Evolutionary conservation across 2,329 filamentous ascomycete species (phyloP).

Genomic region (Ophiostoma populinum): DNA sequence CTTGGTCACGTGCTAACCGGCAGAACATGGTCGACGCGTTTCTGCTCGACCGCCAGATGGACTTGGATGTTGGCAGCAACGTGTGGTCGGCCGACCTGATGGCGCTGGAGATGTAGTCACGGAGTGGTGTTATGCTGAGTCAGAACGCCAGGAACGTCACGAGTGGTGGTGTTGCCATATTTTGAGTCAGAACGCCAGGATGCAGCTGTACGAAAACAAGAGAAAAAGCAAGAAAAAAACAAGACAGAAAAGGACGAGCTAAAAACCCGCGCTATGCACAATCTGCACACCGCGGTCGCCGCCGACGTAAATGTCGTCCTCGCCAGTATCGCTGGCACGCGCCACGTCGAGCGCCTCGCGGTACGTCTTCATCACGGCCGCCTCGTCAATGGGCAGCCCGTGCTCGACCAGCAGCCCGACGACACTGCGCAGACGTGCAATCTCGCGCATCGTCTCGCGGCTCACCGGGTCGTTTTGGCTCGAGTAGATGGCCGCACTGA

Average conservation of each 20-base stretch:
- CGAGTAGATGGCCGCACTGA: slow-evolving; percentile 75
- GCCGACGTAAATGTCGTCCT: slow-evolving; percentile 43
- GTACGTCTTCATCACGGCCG: slow-evolving; percentile 70
- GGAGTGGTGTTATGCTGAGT: no score
- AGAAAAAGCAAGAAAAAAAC: neutral
- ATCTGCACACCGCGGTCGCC: slow-evolving; percentile 36
- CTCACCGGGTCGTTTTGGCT: slow-evolving; percentile 84
- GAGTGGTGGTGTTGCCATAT: no score
- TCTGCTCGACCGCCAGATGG: slow-evolving; percentile 7
- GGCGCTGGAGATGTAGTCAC: slow-evolving; percentile 4
- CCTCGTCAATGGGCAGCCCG: slow-evolving; percentile 74
- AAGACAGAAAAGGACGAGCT: neutral
- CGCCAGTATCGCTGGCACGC: slow-evolving; percentile 33
- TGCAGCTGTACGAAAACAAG: neutral
- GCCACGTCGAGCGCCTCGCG: slow-evolving; percentile 63
- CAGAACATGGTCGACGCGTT: slow-evolving; percentile 11
- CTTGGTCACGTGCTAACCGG: neutral
- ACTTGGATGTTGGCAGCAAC: slow-evolving; percentile 5
- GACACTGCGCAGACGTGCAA: slow-evolving; percentile 65
- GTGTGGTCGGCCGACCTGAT: slow-evolving; percentile 12
- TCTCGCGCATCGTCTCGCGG: slow-evolving; percentile 65
- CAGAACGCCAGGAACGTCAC: neutral
- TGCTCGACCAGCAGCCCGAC: slow-evolving; percentile 70
- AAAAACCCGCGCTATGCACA: slow-evolving; percentile 10
- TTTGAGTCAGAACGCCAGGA: neutral